Conservation (phyloP, 345 rosid species). For the Aquilaria sinensis region DNA sequence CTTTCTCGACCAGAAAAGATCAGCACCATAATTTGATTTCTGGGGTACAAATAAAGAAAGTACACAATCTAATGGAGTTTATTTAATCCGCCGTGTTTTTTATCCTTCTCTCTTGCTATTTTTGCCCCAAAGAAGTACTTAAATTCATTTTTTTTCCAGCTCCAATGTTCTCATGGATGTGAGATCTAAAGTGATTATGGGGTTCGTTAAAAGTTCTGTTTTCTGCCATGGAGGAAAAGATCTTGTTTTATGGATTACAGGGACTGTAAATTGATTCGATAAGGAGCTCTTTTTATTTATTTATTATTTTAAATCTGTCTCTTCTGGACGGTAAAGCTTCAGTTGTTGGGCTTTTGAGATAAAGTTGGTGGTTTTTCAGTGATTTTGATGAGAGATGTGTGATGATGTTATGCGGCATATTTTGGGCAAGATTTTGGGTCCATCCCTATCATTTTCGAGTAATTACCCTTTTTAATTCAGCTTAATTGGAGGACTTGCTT, state of each 20-base stretch:
- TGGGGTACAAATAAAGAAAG: background rate
- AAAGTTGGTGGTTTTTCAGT: no score
- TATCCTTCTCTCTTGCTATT: background rate
- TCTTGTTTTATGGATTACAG: no score
- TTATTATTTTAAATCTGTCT: no score
- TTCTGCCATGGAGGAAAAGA: background rate
- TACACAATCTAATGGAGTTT: background rate
- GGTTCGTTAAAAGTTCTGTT: conserved; percentile 12
- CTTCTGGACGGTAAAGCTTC: no score
- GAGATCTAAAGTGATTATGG: conserved; percentile 21
- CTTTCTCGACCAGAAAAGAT: background rate
- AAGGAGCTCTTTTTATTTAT: no score
- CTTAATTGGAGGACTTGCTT: no score
- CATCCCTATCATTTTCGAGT: background rate
- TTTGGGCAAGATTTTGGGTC: background rate
- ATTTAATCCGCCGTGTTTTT: conserved; percentile 1
- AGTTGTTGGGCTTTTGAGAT: no score
- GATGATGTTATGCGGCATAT: no score
- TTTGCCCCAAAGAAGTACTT: no score
- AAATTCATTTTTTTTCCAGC: no score
- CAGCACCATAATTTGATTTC: background rate
- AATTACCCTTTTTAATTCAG: background rate
- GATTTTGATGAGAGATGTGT: no score
- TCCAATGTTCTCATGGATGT: background rate
- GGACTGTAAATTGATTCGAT: no score